These are phyloP conservation scores for Dillenia suffruticosa DNA, from an alignment of 164 flowering plant species.

Conservation along the genomic window DNA sequence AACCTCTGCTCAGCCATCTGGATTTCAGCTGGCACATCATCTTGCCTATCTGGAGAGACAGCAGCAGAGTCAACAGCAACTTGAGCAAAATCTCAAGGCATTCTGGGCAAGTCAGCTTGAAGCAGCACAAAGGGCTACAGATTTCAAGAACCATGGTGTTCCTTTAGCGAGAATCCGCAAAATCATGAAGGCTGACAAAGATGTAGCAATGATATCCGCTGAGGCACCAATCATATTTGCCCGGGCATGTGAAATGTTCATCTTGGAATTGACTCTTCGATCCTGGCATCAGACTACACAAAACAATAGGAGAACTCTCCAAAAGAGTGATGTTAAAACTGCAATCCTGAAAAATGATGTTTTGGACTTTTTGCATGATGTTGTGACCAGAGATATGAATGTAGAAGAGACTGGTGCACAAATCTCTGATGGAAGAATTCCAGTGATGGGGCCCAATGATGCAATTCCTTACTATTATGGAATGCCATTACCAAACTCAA, in stretches of 20 bases:
- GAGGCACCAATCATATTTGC: slow-evolving; percentile 16
- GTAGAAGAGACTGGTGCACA: background rate
- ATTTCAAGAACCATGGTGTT: slow-evolving; percentile 6
- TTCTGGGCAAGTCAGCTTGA: slow-evolving; percentile 9
- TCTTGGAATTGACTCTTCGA: background rate
- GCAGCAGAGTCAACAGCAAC: slow-evolving; percentile 13
- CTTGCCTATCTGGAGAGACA: slow-evolving; percentile 10
- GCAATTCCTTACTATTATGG: slow-evolving; percentile 9
- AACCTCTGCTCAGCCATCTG: slow-evolving; percentile 5
- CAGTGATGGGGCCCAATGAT: slow-evolving; percentile 2
- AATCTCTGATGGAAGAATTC: slow-evolving; percentile 1
- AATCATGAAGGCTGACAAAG: slow-evolving; percentile 7
- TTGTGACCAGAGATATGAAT: background rate
- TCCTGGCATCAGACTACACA: no score
- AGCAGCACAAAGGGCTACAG: slow-evolving; percentile 7
- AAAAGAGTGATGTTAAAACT: slow-evolving; percentile 12
- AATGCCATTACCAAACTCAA: slow-evolving; percentile 7
- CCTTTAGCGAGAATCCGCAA: background rate
- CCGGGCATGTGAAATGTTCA: slow-evolving; percentile 16
- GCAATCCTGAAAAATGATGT: background rate
- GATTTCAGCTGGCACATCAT: slow-evolving; percentile 9
- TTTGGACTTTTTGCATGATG: background rate
- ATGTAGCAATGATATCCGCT: slow-evolving; percentile 15
- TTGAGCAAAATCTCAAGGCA: slow-evolving; percentile 9
- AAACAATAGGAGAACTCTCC: background rate